Percentiles rank a stretch among this genome's conserved stretches.
phyloP scores from a whole-genome alignment of 495 filamentous ascomycete species.

The Xylaria cubensis region DNA sequence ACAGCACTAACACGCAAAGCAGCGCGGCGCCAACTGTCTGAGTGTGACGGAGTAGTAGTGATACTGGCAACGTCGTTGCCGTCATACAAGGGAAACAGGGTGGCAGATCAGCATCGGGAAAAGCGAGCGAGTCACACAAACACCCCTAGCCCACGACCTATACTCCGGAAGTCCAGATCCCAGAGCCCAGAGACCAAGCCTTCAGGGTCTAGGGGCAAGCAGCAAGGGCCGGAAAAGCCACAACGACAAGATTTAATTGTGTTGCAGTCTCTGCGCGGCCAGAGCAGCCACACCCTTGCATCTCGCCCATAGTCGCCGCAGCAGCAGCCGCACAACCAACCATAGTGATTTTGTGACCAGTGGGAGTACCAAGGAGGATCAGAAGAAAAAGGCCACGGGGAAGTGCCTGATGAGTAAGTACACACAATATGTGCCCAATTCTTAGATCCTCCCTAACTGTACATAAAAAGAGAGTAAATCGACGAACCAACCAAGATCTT shows the following conservation, averaged over 20 bases:
- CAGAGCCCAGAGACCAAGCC: not conserved
- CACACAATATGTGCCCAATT: constrained; percentile 27
- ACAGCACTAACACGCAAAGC: constrained; percentile 37
- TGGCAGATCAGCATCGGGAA: constrained; percentile 51
- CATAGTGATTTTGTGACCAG: constrained; percentile 13
- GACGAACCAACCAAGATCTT: not conserved
- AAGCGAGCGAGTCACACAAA: constrained; percentile 43
- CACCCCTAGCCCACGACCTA: constrained; percentile 28
- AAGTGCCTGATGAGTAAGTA: constrained; percentile 17
- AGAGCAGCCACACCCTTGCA: constrained; percentile 33
- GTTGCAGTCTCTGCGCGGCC: constrained; percentile 31
- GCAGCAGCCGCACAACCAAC: constrained; percentile 20
- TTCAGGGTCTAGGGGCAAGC: constrained; percentile 10
- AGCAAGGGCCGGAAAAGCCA: constrained; percentile 26
- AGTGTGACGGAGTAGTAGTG: constrained; percentile 49
- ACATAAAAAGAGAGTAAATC: constrained; percentile 31
- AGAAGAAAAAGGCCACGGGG: constrained; percentile 20
- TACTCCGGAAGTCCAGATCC: constrained; percentile 21
- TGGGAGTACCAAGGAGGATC: constrained; percentile 28
- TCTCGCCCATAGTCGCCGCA: constrained; percentile 20
- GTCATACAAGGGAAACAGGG: constrained; percentile 47
- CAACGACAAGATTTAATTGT: constrained; percentile 30
- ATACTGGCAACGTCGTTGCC: constrained; percentile 52
- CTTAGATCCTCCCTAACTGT: constrained; percentile 13
- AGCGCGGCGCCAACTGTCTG: constrained; percentile 37